A percentile compares a stretch with the other conserved stretches of the same genome.
These are phyloP conservation scores for Scheffersomyces lignicola DNA, from an alignment of 1,139 yeast species.

Conservation along the genomic window DNA sequence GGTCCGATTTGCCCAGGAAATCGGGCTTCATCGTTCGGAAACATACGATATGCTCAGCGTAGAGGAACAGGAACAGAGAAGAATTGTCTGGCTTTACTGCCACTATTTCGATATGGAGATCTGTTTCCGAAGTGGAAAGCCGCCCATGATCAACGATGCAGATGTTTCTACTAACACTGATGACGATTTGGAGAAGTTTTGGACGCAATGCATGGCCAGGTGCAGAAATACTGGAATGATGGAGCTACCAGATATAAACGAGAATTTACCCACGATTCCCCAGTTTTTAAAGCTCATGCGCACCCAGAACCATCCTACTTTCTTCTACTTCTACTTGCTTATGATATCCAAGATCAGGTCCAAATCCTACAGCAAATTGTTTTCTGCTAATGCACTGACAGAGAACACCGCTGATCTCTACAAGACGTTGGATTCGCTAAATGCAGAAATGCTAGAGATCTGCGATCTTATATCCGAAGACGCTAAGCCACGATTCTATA, in stretches of 20 bases:
- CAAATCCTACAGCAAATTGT: slow-evolving; percentile 28
- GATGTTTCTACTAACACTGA: slow-evolving; percentile 43
- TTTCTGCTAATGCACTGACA: slow-evolving; percentile 26
- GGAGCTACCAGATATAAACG: neutral
- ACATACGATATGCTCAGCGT: slow-evolving; percentile 36
- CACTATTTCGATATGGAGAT: slow-evolving; percentile 54
- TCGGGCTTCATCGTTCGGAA: slow-evolving; percentile 67
- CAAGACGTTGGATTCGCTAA: slow-evolving; percentile 18
- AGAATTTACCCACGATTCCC: neutral
- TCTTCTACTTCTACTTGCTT: slow-evolving; percentile 17
- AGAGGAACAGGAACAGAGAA: slow-evolving; percentile 38
- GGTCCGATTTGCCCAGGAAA: slow-evolving; percentile 58
- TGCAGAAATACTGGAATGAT: neutral
- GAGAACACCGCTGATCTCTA: slow-evolving; percentile 18
- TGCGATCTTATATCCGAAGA: slow-evolving; percentile 14
- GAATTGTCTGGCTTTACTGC: slow-evolving; percentile 57
- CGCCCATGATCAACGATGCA: slow-evolving; percentile 53
- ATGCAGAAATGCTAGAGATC: slow-evolving; percentile 20
- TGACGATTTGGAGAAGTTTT: slow-evolving; percentile 12
- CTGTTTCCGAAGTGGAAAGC: slow-evolving; percentile 58
- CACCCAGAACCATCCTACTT: slow-evolving; percentile 2
- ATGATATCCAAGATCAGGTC: slow-evolving; percentile 28
- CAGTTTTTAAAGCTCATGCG: neutral
- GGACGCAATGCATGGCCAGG: neutral
- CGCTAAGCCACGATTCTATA: slow-evolving; percentile 24